Base-by-base conservation (phyloP, 1,284 basidiomycete species). In the Peniophora sp. region DNA sequence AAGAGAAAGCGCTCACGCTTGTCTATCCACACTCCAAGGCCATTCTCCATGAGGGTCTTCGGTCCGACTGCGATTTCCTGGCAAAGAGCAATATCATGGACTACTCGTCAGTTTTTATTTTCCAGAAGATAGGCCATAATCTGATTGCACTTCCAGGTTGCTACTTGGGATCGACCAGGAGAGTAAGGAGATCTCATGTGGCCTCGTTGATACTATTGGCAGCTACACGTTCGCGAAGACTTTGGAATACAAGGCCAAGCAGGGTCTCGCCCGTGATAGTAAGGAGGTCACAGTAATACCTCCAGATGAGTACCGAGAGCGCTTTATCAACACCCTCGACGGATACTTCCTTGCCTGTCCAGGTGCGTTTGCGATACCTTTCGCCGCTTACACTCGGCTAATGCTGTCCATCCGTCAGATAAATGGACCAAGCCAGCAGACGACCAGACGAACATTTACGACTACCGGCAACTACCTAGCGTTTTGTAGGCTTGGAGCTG, bases 71-170 rank as follows among this genome's bases (percentile, higher is more conserved):
- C 5, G 83, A 83, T 9, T 91, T 85, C 59, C 69, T 91, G 41
- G 74, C 83, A 0, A 75, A 68, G 58, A 84, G 83, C 58, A 87
- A 87, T 55, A 87, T 90, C 59, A 89, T 90, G 85, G 88, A 91
- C 60, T 91, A 90, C 58, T 89, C 85, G 77, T 86, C 63, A 17
- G 70, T 69, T 17, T 25, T 3, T 22, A 2, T 10, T 22, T 16
- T 3, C 35, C 22, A 19, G 41, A 3, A 38, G 35, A 25, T 41
- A 8, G 5, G 19, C 16, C 43, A 45, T 48, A 46, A 48, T 17
- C 52, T 44, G 16, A 19, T 12, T 22, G 32, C 12, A 6, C 27
- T 32, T 19, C 0, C 50, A 85, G 83, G 14, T 70, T 87, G 25
- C 68, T 88, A 12, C 70, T 88, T 1, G 83, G 84, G 5, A 69